phyloP scores from a whole-genome alignment of 1,284 basidiomycete species.

The Trametes versicolor region DNA sequence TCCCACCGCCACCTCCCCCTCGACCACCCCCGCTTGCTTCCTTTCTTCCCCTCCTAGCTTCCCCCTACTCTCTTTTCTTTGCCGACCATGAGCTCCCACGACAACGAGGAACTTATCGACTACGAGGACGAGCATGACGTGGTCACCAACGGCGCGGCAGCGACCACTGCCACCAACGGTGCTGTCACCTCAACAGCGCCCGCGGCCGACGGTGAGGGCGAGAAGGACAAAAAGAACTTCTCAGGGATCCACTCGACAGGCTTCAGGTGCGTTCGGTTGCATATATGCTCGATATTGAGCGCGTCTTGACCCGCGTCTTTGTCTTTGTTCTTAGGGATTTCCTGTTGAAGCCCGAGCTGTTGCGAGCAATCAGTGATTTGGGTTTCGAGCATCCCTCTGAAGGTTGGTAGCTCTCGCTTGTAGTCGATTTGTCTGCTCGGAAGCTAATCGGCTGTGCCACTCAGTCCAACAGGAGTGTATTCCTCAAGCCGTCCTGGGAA shows the following conservation, averaged over 20 bases:
- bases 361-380: constrained; percentile 97
- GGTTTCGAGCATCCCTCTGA: constrained; percentile 99
- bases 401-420: constrained; percentile 63
- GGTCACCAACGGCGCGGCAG: constrained; percentile 68
- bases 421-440: neutral
- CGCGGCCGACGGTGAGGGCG: constrained; percentile 70
- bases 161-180: constrained; percentile 56
- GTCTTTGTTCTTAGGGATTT: constrained; percentile 77
- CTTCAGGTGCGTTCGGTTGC: constrained; percentile 72
- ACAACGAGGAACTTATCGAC: constrained; percentile 90
- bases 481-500: constrained; percentile 98
- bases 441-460: constrained; percentile 14
- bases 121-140: constrained; percentile 96
- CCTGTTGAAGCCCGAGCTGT: constrained; percentile 95
- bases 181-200: constrained; percentile 58
- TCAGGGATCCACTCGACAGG: constrained; percentile 97
- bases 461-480: constrained; percentile 99
- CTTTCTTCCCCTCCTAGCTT: constrained; percentile 36
- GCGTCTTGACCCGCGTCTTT: constrained; percentile 28
- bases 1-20: constrained; percentile 47
- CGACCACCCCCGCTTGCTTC: constrained; percentile 28
- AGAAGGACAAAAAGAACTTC: constrained; percentile 96
- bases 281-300: neutral
- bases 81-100: constrained; percentile 72
- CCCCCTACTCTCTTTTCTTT: constrained; percentile 37